Base-by-base conservation (phyloP, 2,329 filamentous ascomycete species). In the Penicillium oxalicum region DNA sequence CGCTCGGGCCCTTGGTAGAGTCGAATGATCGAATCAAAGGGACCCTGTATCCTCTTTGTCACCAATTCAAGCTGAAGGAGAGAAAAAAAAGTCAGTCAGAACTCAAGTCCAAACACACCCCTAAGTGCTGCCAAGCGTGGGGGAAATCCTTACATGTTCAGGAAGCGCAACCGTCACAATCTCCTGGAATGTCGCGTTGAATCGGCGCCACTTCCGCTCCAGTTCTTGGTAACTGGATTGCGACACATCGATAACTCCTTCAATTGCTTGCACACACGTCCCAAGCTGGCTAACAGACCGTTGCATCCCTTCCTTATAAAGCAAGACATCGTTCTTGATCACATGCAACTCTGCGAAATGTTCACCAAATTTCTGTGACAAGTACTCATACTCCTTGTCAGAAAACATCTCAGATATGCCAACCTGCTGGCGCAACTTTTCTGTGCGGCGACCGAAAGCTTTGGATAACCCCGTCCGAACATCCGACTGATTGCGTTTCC, bases 311-410 rank as follows among this genome's bases (percentile, higher is more conserved):
- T 86, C 81, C 4, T 89, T 84, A 67, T 97, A 97, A 60, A 85
- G 89, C 62, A 96, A 89, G n/a, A 95, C 86, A 66, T 97, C 93
- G 50, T 91, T 83, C 62, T 94, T 83, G 37, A 96, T 88, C 35
- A 98, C 87, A 64, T 97, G 91, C 27, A 97, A 74, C 51, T 91
- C 86, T 53, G 96, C 84, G 68, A 90, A 96, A 66, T 96, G 91
- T 53, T 95, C 89, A 29, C 88, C 86, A 61, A 95, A 97, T 61
- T 84, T 88, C 63, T 95, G 88, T 51, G 91, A 83, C 27, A 93
- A 74, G 55, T 86, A 84, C 49, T 85, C 79, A 66, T 95, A 98
- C 12, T 84, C 84, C 5, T 83, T 77, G 66, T 98, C 93, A 57
- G 95, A 88, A 39, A 86, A 80, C 45, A 83, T 72, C 53, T 82